These are phyloP conservation scores for Sporisorium exsertum DNA, from an alignment of 1,284 basidiomycete genomes.

Conservation along the genomic window DNA sequence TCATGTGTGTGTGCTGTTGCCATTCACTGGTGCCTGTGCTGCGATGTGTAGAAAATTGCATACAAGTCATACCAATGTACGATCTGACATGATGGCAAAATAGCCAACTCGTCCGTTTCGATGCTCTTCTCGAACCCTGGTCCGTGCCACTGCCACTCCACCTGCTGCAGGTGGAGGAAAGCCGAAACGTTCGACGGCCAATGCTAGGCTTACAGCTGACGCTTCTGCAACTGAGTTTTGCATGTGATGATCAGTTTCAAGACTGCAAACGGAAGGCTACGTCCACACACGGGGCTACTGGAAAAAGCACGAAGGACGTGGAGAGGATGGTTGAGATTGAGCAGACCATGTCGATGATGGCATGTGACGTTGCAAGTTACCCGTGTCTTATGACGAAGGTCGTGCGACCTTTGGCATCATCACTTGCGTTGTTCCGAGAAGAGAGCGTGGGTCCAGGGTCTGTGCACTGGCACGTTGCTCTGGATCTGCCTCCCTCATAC, in stretches of 20 bases:
- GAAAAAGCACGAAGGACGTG: too few species aligned
- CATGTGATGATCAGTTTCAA: too few species aligned
- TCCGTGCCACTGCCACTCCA: background rate
- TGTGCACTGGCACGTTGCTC: background rate
- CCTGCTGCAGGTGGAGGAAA: constrained; percentile 1
- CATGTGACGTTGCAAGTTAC: too few species aligned
- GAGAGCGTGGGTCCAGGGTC: background rate
- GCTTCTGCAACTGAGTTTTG: too few species aligned
- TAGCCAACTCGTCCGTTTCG: background rate
- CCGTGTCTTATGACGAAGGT: background rate
- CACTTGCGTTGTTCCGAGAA: too few species aligned
- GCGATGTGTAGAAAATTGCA: background rate
- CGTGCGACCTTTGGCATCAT: constrained; percentile 1
- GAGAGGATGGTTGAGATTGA: too few species aligned
- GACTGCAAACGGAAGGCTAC: too few species aligned
- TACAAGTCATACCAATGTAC: background rate
- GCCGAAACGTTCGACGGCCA: background rate
- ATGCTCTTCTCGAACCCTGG: background rate
- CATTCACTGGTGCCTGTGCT: background rate
- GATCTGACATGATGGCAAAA: constrained; percentile 1
- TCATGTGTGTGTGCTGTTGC: background rate
- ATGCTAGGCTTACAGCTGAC: background rate
- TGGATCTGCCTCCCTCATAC: background rate
- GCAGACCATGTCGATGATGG: too few species aligned
- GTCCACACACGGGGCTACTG: too few species aligned